These are phyloP conservation scores for Phytomonas sp. DNA, from an alignment of 208 protist genomes.

Conservation along the genomic window DNA sequence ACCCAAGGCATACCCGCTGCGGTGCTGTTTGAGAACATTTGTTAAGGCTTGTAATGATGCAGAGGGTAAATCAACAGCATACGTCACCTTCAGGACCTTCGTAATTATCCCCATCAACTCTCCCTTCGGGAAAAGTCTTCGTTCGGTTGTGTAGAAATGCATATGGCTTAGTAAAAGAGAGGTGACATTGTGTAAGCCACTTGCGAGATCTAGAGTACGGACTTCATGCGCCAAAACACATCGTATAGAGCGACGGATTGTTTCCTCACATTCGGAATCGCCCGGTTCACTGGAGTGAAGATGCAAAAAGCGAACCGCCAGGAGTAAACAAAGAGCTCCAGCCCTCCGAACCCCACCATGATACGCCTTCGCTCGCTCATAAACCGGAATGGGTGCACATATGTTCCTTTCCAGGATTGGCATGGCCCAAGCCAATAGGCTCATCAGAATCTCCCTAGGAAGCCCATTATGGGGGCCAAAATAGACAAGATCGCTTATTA, in stretches of 20 bases:
- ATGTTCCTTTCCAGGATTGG: background rate
- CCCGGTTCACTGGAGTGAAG: background rate
- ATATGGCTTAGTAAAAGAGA: slow-evolving; percentile 12
- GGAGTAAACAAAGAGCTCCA: slow-evolving; percentile 9
- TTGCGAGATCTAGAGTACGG: background rate
- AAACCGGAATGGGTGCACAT: background rate
- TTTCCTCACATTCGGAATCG: background rate
- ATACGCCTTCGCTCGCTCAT: background rate
- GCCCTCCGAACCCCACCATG: background rate
- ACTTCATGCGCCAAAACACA: background rate
- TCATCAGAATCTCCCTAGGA: background rate
- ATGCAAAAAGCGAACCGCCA: background rate
- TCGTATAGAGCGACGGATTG: background rate
- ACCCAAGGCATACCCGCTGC: background rate
- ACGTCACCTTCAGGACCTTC: background rate
- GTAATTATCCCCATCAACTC: background rate
- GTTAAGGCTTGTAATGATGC: background rate
- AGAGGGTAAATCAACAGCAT: background rate
- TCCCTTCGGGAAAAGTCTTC: background rate
- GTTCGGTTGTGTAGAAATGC: slow-evolving; percentile 8
- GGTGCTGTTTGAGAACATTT: background rate
- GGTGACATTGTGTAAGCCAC: slow-evolving; percentile 8
- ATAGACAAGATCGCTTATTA: slow-evolving; percentile 52
- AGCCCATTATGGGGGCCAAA: slow-evolving; percentile 15
- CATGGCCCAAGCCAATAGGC: background rate